Percentiles rank a stretch among this genome's conserved stretches.
Conservation (phyloP, 2,329 filamentous ascomycete genomes). For the Clonostachys rhizophaga region DNA sequence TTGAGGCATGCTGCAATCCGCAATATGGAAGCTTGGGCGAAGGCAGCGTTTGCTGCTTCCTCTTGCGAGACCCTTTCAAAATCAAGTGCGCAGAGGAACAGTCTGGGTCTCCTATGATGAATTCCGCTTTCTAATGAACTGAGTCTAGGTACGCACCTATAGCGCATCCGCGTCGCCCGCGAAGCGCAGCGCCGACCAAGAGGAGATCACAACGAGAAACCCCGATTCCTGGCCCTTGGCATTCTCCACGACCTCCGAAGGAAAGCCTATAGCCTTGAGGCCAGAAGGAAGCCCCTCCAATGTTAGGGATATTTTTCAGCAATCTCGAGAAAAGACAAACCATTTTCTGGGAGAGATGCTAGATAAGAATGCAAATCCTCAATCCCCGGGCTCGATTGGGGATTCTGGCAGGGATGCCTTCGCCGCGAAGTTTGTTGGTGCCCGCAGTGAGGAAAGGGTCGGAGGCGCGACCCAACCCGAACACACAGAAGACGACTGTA, state of each 20-base stretch:
- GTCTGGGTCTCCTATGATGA: neutral
- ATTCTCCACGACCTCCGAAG: no score
- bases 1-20: constrained; percentile 3
- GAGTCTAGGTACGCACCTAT: neutral
- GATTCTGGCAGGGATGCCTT: neutral
- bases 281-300: no score
- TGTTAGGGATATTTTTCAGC: no score
- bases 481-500: no score
- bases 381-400: neutral
- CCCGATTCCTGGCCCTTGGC: neutral
- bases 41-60: constrained; percentile 3
- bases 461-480: neutral
- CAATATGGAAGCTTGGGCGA: constrained; percentile 4
- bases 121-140: neutral
- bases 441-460: neutral
- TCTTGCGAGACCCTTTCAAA: constrained; percentile 1
- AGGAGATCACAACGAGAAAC: neutral
- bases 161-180: neutral
- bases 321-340: no score
- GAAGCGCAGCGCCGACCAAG: neutral
- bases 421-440: neutral
- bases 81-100: neutral
- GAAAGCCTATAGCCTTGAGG: no score
- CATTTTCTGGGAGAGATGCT: no score
- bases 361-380: no score